Evolutionary conservation across 2,329 filamentous ascomycete species (phyloP), one percentile per base, ranked within the genome.

Genomic region (Zymoseptoria pseudotritici): DNA sequence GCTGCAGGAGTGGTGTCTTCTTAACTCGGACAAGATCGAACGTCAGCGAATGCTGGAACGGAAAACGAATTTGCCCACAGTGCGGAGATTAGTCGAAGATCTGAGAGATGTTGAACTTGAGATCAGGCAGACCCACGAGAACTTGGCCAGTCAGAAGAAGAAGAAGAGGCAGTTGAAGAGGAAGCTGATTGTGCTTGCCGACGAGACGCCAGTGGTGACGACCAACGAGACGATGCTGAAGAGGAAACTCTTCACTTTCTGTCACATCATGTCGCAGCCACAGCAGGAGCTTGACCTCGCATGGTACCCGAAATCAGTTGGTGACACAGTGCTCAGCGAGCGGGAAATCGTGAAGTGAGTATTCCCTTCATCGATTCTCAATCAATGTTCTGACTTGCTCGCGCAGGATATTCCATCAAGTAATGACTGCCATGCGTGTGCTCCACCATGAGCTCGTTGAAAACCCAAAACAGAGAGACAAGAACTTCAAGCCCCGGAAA

Each of bases 341-440:
- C 54, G 54, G 36, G 54, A 51, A 56, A 53, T 63, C 1, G 50
- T 52, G n/a, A 52, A 52, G 50, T 52, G 19, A 52, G 22, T 22
- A 2, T 21, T 29, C n/a, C 5, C 50, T 22, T 20, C n/a, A 22
- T 10, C 20, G 19, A 13, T 2, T 52, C 50, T 21, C 17, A 21
- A 19, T 22, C 20, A 5, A 7, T 52, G 11, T 52, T 6, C 50
- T 52, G n/a, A 52, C 50, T 52, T 3, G 22, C 50, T 52, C 20
- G 50, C 50, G 50, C 20, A 52, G 50, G 50, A 52, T 52, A 6
- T 52, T 52, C 7, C 50, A 52, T 19, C 50, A 52, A 24, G 22
- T 52, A 8, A 52, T 52, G 50, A 52, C 50, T 13, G 50, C 50
- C 5, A 52, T 52, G 50, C 50, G 50, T 52, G 50, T 21, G 1